Evolutionary conservation across 768 basidiomycete genomes (phyloP).

Genomic region (Candolleomyces efflorescens): DNA sequence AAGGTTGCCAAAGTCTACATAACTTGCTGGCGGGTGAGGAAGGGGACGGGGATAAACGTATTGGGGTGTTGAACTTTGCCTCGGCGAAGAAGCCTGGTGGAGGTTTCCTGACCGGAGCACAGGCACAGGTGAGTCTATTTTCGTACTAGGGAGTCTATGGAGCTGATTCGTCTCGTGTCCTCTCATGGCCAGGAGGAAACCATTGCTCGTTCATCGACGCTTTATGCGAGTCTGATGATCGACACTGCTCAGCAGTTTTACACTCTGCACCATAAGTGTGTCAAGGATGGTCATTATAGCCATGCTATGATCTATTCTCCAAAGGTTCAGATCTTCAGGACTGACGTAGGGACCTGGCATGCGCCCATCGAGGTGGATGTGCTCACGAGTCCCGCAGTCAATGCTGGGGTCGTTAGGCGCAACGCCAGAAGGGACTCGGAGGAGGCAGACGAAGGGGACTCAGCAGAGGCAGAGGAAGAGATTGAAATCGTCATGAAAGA

Average conservation of each 20-base stretch:
- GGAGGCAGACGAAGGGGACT: neutral
- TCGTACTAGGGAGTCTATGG: no score
- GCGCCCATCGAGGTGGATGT: conserved; percentile 58
- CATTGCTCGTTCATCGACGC: conserved; percentile 66
- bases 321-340: conserved; percentile 49
- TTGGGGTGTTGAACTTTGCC: conserved; percentile 73
- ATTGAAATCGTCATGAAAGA: conserved; percentile 49
- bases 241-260: conserved; percentile 53
- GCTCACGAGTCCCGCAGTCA: conserved; percentile 65
- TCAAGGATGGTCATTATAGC: conserved; percentile 54
- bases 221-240: conserved; percentile 58
- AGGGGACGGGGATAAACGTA: conserved; percentile 1
- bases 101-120: conserved; percentile 61
- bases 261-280: conserved; percentile 42
- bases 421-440: conserved; percentile 7
- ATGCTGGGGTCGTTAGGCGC: conserved; percentile 43
- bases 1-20: conserved; percentile 35
- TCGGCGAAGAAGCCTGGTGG: conserved; percentile 67
- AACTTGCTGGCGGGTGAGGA: neutral
- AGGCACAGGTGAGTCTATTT: conserved; percentile 30
- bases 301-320: conserved; percentile 74
- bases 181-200: conserved; percentile 57
- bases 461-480: conserved; percentile 13
- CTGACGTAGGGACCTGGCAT: conserved; percentile 52
- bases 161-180: neutral